Base-by-base conservation (phyloP, 805 yeast genomes). In the Lachancea kluyveri region DNA sequence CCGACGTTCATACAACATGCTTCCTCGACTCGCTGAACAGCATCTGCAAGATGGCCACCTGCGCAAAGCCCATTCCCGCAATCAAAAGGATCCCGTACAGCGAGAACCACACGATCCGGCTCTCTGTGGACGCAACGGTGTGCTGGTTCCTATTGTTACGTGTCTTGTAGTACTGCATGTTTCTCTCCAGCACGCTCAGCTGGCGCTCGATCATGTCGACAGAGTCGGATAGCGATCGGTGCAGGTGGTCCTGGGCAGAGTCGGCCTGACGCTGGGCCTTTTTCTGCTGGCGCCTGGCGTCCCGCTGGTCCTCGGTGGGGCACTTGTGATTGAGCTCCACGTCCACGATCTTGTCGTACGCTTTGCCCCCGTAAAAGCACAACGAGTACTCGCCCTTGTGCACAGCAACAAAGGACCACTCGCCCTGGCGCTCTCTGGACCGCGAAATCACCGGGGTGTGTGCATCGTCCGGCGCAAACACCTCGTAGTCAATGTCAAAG, bases 131-230 rank as follows among this genome's bases (percentile, higher is more conserved):
- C 44, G 65, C 68, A 30, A 79, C 86, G 22, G 87, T 79, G 32
- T 33, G 80, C 74, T 85, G 92, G 64, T 90, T 90, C 64, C 97
- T 74, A 63, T 77, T 77, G 60, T 84, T 90, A 65, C 98, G 79
- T 8, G 94, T 78, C 61, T 78, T 82, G 68, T 88, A 87, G 60
- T 88, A 82, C 47, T 79, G 83, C 54, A 90, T 63, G 22, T 77
- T 65, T 43, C 69, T 69, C 46, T 70, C 63, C 40, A 82, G 62
- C 8, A 66, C 64, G 43, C 69, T 72, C 50, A 81, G 65, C 47
- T 79, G 79, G 5, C 52, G 46, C 45, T 79, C 86, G 38, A 82
- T 77, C 35, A 60, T 62, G 35, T 67, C 69, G 15, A 79, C 74
- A 3, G 79, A 68, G 18, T 48, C 38, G 8, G 45, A 50, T 29